Evolutionary conservation across 208 protist genomes (phyloP).

Genomic region (Crithidia expoeki): DNA sequence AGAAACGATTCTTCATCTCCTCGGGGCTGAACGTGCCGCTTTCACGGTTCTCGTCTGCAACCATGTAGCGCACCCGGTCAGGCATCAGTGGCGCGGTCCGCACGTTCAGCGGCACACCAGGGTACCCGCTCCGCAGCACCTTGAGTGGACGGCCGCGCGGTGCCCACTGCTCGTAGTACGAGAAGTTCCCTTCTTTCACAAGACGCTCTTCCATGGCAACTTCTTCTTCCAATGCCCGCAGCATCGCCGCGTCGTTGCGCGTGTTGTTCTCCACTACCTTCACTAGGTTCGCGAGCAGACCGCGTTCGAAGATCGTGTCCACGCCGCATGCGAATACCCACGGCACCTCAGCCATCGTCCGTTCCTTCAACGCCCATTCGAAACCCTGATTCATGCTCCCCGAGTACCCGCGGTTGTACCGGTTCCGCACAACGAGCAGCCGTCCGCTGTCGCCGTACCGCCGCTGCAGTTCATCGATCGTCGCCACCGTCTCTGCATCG

Average conservation of each 20-base stretch:
- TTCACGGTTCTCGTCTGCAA: conserved; percentile 24
- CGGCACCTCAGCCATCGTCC: conserved; percentile 34
- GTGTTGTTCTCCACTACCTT: conserved; percentile 20
- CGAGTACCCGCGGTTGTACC: conserved; percentile 44
- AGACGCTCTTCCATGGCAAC: conserved; percentile 39
- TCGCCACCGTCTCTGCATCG: conserved; percentile 22
- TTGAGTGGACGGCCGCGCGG: conserved; percentile 35
- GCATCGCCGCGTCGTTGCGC: conserved; percentile 29
- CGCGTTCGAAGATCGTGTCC: conserved; percentile 41
- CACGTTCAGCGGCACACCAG: conserved; percentile 36
- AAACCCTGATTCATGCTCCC: conserved; percentile 46
- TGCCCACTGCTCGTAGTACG: conserved; percentile 36
- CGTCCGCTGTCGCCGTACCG: conserved; percentile 40
- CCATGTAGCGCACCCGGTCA: conserved; percentile 41
- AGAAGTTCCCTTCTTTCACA: conserved; percentile 18
- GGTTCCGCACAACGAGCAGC: conserved; percentile 36
- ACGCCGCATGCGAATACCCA: conserved; percentile 42
- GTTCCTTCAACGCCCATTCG: conserved; percentile 30
- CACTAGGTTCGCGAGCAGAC: conserved; percentile 30
- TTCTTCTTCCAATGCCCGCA: conserved; percentile 32
- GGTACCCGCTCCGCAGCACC: conserved; percentile 40
- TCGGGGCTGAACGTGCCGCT: not conserved
- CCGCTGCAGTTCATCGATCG: conserved; percentile 33
- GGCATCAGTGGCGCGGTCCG: conserved; percentile 42
- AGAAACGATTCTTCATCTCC: conserved; percentile 26